phyloP scores from a whole-genome alignment of 2,329 filamentous ascomycete species.

The Fusarium setosum region DNA sequence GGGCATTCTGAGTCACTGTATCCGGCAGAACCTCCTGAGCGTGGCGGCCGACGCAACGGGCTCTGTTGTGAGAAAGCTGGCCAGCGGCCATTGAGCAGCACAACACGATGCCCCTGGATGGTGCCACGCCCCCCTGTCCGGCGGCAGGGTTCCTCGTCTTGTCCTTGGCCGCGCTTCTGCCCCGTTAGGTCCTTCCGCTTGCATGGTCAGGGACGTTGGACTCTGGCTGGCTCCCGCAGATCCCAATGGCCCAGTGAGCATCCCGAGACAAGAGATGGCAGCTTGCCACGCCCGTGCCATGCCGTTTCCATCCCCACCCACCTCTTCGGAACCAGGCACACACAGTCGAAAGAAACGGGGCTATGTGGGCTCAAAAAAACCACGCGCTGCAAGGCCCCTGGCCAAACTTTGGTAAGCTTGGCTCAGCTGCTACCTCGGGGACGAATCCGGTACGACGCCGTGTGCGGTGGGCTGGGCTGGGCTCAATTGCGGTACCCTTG shows the following conservation, averaged over 20 bases:
- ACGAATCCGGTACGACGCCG: constrained; percentile 34
- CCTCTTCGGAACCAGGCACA: constrained; percentile 23
- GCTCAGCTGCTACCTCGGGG: constrained; percentile 28
- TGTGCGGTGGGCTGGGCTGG: constrained; percentile 21
- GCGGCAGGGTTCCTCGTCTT: constrained; percentile 25
- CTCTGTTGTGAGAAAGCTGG: constrained; percentile 7
- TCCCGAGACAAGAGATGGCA: constrained; percentile 22
- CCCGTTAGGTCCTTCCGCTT: constrained; percentile 27
- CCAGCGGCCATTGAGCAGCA: constrained; percentile 7
- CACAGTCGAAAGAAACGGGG: constrained; percentile 18
- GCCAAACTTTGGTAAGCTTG: constrained; percentile 22
- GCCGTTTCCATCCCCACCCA: constrained; percentile 21
- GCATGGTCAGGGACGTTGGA: constrained; percentile 28
- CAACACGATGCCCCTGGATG: constrained; percentile 28
- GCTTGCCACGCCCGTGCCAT: constrained; percentile 41
- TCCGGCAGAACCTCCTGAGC: neutral
- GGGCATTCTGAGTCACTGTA: constrained; percentile 11
- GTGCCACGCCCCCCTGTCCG: constrained; percentile 35
- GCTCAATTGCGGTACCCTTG: constrained; percentile 17
- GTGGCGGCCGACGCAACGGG: neutral
- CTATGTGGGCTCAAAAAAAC: constrained; percentile 30
- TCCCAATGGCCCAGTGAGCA: constrained; percentile 29
- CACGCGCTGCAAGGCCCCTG: constrained; percentile 33
- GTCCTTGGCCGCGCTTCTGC: constrained; percentile 12
- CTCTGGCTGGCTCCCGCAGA: constrained; percentile 34